Evolutionary conservation across 1,284 basidiomycete species (phyloP), one percentile per base, ranked within the genome.

Genomic region (Leccinum variabile): DNA sequence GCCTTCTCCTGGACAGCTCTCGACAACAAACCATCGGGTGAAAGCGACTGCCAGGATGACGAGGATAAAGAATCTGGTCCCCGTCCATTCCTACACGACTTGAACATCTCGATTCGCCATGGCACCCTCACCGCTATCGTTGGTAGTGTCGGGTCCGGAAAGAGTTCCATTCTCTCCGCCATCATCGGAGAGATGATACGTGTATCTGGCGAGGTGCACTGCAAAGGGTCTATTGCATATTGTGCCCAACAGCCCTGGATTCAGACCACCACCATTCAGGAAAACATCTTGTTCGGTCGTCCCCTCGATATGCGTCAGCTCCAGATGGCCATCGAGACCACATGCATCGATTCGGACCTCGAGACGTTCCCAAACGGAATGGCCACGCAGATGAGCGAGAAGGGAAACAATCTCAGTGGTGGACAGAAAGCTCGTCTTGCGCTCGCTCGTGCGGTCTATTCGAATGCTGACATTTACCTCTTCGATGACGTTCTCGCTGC

Each of bases 241-340:
- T 82, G 81, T 56, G 79, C 82, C 13, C 87, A 88, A 70, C 81
- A 81, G 13, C 80, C 87, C 0, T 88, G 84, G 84, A 81, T 87
- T 67, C 82, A 76, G 65, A 75, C 73, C 39, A 63, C 69, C 22
- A 70, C 72, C 52, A 75, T 78, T 56, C 75, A 76, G 50, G 77
- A 83, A 63, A 87, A 86, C 71, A 82, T 87, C 61, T 70, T 84
- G 32, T 87, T 87, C 65, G 85, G 85, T 54, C 79, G 78, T 55
- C 79, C 80, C 1, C 83, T 80, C 68, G 78, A 87, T 67, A 55
- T 70, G 50, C 63, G 32, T 22, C 69, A 62, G 33, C 70, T 73
- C 28, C 71, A 75, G 54, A 70, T 59, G 49, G 73, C 71, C 13
- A 66, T 72, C 35, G 59, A 67, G 44, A 69, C 66, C 10, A 73